phyloP scores from a whole-genome alignment of 352 stramenopile species.

The Globisporangium uncinulatum region DNA sequence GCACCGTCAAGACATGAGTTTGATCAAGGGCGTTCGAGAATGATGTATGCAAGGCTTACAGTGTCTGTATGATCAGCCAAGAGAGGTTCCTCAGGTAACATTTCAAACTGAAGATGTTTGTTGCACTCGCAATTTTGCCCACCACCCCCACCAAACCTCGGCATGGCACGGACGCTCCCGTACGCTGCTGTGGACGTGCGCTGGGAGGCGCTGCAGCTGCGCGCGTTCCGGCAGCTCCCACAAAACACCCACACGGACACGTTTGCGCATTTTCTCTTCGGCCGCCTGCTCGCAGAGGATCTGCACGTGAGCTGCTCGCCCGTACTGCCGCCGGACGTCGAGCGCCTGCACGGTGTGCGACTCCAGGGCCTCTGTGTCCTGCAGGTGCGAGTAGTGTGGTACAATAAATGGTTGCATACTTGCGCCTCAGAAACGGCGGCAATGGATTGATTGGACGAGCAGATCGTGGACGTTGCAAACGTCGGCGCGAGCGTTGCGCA shows the following conservation, averaged over 20 bases:
- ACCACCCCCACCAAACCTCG: too few relatives aligned
- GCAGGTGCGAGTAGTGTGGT: too few relatives aligned
- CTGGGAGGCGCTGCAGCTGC: constrained; percentile 50
- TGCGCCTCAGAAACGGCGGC: too few relatives aligned
- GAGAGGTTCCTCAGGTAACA: too few relatives aligned
- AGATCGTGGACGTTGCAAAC: constrained; percentile 80
- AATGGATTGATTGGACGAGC: too few relatives aligned
- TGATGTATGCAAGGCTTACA: too few relatives aligned
- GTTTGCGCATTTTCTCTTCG: constrained; percentile 51
- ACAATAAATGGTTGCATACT: too few relatives aligned
- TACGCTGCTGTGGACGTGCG: constrained; percentile 51
- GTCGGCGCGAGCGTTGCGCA: constrained; percentile 72
- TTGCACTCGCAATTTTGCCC: too few relatives aligned
- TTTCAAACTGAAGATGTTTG: too few relatives aligned
- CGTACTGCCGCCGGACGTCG: constrained; percentile 43
- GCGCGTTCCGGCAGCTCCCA: constrained; percentile 24
- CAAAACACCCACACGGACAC: constrained; percentile 5
- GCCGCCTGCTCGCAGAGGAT: constrained; percentile 54
- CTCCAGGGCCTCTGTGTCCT: constrained; percentile 69
- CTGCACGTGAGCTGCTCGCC: constrained; percentile 61
- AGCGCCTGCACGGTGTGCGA: constrained; percentile 37
- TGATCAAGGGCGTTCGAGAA: too few relatives aligned
- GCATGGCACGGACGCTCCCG: constrained; percentile 22
- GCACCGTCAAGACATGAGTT: too few relatives aligned
- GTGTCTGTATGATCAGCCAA: too few relatives aligned